Percentiles rank a stretch among this genome's conserved stretches.
phyloP scores from a whole-genome alignment of 169 alveolate species.

The Plasmodium inui region DNA sequence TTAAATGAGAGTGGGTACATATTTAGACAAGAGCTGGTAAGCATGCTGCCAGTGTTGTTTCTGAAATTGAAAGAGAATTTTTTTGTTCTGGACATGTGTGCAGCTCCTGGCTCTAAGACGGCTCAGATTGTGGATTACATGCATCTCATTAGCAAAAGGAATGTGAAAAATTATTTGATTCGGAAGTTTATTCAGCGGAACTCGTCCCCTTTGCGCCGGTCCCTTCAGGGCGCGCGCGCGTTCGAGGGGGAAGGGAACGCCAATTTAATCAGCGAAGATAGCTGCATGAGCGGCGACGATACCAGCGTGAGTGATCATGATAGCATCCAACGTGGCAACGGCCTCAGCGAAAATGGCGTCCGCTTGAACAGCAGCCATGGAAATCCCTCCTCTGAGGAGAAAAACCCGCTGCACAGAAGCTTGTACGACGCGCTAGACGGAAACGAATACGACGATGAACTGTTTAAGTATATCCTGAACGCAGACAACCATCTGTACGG shows the following conservation, averaged over 20 bases:
- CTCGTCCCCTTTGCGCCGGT: not conserved
- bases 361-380: not conserved
- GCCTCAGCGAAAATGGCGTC: not conserved
- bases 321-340: not conserved
- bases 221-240: not conserved
- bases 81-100: conserved; percentile 95
- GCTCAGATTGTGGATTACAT: conserved; percentile 79
- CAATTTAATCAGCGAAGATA: not conserved
- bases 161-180: conserved; percentile 37
- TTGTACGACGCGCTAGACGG: conserved; percentile 27
- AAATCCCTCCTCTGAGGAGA: not conserved
- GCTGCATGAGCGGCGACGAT: not conserved
- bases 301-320: not conserved
- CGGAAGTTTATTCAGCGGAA: conserved; percentile 26
- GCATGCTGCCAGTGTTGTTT: conserved; percentile 96
- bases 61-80: conserved; percentile 91
- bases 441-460: conserved; percentile 40
- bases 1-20: conserved; percentile 94
- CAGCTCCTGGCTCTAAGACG: conserved; percentile 97
- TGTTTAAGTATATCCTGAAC: conserved; percentile 58
- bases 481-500: conserved; percentile 48
- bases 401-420: not conserved
- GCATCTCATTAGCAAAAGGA: conserved; percentile 52
- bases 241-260: not conserved
- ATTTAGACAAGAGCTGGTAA: conserved; percentile 95